A percentile compares a stretch with the other conserved stretches of the same genome.
phyloP scores from a whole-genome alignment of 2,329 filamentous ascomycete genomes.

The Neopestalotiopsis rosae region DNA sequence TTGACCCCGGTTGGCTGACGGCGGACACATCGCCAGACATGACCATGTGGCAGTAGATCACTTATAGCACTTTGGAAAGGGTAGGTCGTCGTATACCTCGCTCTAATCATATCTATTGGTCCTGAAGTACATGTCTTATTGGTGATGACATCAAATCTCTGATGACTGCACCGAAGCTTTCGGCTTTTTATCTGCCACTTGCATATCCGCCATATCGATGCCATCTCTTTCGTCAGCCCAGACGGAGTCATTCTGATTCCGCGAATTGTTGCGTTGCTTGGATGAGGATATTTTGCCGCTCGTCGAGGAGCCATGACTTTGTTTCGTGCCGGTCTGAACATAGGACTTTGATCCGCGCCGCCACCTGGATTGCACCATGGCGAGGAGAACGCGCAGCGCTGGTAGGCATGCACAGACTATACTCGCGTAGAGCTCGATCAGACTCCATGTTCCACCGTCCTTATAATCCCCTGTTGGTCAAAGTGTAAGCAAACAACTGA shows the following conservation, averaged over 20 bases:
- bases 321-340: not conserved
- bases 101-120: not conserved
- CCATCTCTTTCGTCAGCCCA: not conserved
- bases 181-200: not conserved
- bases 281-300: not conserved
- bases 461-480: conserved; percentile 35
- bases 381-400: conserved; percentile 32
- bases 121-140: not conserved
- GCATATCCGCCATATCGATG: not conserved
- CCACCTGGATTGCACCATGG: conserved; percentile 17
- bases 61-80: not conserved
- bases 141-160: not conserved
- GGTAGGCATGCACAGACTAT: conserved; percentile 50
- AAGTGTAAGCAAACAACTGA: not conserved
- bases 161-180: not conserved
- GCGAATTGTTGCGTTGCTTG: not conserved
- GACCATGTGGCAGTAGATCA: not conserved
- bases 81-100: no score
- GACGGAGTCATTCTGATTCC: not conserved
- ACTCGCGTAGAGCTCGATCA: conserved; percentile 46
- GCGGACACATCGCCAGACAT: not conserved
- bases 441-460: conserved; percentile 44
- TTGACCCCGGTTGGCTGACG: not conserved
- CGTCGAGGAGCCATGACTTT: not conserved
- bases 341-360: conserved; percentile 1